Percentiles rank a stretch among this genome's conserved stretches.
Conservation (phyloP, 2,329 filamentous ascomycete genomes). For the Aspergillus tanneri region DNA sequence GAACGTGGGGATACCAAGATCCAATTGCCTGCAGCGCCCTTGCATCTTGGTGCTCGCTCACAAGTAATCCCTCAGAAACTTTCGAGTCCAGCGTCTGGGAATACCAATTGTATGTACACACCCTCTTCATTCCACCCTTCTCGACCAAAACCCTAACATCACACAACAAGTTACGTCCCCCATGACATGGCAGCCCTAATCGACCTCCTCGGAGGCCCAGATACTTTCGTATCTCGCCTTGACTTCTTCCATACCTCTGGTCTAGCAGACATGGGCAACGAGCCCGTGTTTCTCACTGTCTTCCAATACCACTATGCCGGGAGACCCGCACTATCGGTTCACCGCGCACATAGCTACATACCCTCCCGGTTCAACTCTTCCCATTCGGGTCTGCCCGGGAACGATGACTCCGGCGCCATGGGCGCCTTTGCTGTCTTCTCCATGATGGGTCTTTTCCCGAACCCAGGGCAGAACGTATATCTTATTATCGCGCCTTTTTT, state of each 20-base stretch:
- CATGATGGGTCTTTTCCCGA: slow-evolving; percentile 70
- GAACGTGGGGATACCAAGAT: slow-evolving; percentile 66
- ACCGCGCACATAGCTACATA: slow-evolving; percentile 63
- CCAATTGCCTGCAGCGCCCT: slow-evolving; percentile 13
- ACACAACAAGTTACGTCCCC: slow-evolving; percentile 48
- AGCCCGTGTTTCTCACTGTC: slow-evolving; percentile 62
- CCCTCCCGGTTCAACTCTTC: slow-evolving; percentile 60
- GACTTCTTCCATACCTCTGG: slow-evolving; percentile 63
- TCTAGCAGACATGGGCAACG: slow-evolving; percentile 66
- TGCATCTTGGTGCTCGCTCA: slow-evolving; percentile 27
- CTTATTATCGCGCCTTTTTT: slow-evolving; percentile 68
- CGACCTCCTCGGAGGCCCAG: slow-evolving; percentile 57
- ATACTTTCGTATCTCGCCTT: slow-evolving; percentile 57
- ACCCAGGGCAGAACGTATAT: slow-evolving; percentile 67
- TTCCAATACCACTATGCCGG: slow-evolving; percentile 70
- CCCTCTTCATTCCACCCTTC: not conserved
- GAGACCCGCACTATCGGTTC: slow-evolving; percentile 53
- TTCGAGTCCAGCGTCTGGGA: slow-evolving; percentile 40
- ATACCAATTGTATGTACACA: slow-evolving; percentile 50
- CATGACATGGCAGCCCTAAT: slow-evolving; percentile 56
- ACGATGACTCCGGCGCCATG: slow-evolving; percentile 70
- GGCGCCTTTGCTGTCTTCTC: slow-evolving; percentile 64
- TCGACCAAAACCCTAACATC: slow-evolving; percentile 42
- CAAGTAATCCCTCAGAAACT: slow-evolving; percentile 33
- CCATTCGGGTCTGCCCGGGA: slow-evolving; percentile 61